A percentile compares a stretch with the other conserved stretches of the same genome.
phyloP scores from a whole-genome alignment of 768 basidiomycete species.

The Brasilioporus rufonigricans region DNA sequence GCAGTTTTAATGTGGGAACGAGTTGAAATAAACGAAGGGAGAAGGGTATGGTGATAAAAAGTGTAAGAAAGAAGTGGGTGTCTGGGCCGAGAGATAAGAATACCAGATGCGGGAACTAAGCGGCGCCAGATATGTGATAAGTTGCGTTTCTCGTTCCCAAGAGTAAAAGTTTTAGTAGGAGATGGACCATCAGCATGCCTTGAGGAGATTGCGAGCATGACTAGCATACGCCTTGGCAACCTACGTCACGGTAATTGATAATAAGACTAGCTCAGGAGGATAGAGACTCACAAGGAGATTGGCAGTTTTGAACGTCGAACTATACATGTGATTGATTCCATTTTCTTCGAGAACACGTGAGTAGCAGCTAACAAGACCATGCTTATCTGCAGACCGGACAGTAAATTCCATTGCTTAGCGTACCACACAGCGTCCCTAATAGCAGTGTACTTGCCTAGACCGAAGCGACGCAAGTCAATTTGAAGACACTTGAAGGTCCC shows the following conservation, averaged over 20 bases:
- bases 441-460: conserved; percentile 49
- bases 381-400: conserved; percentile 50
- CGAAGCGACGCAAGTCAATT: conserved; percentile 70
- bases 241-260: conserved; percentile 27
- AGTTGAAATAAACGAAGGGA: neutral
- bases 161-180: neutral
- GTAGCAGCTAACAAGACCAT: conserved; percentile 75
- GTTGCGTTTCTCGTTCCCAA: neutral
- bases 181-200: conserved; percentile 45
- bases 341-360: conserved; percentile 70
- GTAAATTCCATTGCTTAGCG: conserved; percentile 3
- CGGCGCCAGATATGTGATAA: neutral
- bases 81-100: conserved; percentile 14
- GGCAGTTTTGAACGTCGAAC: conserved; percentile 80
- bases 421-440: neutral
- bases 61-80: conserved; percentile 15
- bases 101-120: neutral
- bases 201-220: conserved; percentile 57
- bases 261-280: neutral
- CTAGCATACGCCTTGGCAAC: conserved; percentile 57
- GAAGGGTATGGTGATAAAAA: neutral
- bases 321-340: conserved; percentile 81
- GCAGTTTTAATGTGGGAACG: neutral
- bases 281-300: conserved; percentile 60
- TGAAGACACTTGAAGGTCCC: conserved; percentile 65